phyloP scores from a whole-genome alignment of 2,329 filamentous ascomycete genomes.

The Biscogniauxia mediterranea region DNA sequence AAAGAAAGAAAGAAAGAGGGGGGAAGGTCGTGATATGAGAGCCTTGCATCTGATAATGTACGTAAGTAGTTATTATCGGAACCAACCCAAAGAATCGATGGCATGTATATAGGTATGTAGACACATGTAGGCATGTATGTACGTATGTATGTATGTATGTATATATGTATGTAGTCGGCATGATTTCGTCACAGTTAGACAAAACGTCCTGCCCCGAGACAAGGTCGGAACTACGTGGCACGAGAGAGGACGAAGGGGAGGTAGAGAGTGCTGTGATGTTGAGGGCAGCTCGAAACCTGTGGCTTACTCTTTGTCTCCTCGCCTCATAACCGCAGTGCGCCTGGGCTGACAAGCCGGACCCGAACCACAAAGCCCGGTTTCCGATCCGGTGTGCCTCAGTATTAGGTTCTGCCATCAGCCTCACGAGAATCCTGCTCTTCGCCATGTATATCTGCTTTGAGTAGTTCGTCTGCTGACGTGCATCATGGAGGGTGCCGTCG shows the following conservation, averaged over 20 bases:
- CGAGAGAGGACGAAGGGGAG: background rate
- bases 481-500: background rate
- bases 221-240: background rate
- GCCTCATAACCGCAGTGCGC: background rate
- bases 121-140: background rate
- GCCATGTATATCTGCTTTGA: background rate
- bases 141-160: conserved; percentile 1
- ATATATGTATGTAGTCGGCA: background rate
- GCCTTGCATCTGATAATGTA: conserved; percentile 1
- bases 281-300: background rate
- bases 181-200: background rate
- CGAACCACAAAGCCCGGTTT: background rate
- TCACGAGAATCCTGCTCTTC: background rate
- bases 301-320: background rate
- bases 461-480: background rate
- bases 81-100: background rate
- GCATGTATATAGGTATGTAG: background rate
- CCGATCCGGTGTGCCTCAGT: background rate
- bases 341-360: background rate
- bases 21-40: background rate
- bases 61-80: background rate
- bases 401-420: background rate
- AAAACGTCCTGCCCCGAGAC: background rate
- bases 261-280: background rate
- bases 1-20: conserved; percentile 11